phyloP scores from a whole-genome alignment of 2,329 filamentous ascomycete genomes.

The Torrubiella hemipterigena region DNA sequence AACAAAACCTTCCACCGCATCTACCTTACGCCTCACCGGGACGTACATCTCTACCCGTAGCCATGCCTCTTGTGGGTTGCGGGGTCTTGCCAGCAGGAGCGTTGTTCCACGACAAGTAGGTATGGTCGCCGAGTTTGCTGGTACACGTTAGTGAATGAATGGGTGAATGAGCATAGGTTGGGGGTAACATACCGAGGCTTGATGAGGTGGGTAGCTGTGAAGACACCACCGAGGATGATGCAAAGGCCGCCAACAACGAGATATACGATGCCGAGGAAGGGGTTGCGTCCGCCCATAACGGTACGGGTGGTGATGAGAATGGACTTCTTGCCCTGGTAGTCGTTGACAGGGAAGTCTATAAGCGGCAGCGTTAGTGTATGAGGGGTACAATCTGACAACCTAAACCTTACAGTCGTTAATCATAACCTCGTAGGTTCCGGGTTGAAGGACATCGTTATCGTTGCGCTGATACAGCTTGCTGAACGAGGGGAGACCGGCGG shows the following conservation, averaged over 20 bases:
- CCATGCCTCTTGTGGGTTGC: slow-evolving; percentile 29
- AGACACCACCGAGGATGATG: slow-evolving; percentile 75
- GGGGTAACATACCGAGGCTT: slow-evolving; percentile 59
- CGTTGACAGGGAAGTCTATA: slow-evolving; percentile 65
- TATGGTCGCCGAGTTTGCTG: slow-evolving; percentile 96
- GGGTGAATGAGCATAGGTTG: slow-evolving; percentile 1
- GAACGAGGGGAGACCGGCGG: slow-evolving; percentile 84
- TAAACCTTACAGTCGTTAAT: slow-evolving; percentile 62
- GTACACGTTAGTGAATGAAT: not conserved
- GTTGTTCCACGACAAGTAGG: slow-evolving; percentile 91
- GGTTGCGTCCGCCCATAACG: slow-evolving; percentile 89
- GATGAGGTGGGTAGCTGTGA: slow-evolving; percentile 83
- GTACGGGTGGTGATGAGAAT: slow-evolving; percentile 82
- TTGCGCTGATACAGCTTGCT: slow-evolving; percentile 88
- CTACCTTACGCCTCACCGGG: slow-evolving; percentile 28
- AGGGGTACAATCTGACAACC: not conserved
- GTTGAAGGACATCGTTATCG: slow-evolving; percentile 52
- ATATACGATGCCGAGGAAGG: slow-evolving; percentile 93
- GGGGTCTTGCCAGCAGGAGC: slow-evolving; percentile 30
- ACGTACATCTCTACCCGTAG: slow-evolving; percentile 45
- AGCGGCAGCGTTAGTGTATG: slow-evolving; percentile 5
- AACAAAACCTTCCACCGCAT: too few species aligned
- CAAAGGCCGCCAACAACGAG: slow-evolving; percentile 89
- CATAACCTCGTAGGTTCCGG: slow-evolving; percentile 64
- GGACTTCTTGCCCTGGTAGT: slow-evolving; percentile 79